A percentile compares a stretch with the other conserved stretches of the same genome.
Conservation (phyloP, 164 flowering plant genomes). For the Aristolochia contorta region DNA sequence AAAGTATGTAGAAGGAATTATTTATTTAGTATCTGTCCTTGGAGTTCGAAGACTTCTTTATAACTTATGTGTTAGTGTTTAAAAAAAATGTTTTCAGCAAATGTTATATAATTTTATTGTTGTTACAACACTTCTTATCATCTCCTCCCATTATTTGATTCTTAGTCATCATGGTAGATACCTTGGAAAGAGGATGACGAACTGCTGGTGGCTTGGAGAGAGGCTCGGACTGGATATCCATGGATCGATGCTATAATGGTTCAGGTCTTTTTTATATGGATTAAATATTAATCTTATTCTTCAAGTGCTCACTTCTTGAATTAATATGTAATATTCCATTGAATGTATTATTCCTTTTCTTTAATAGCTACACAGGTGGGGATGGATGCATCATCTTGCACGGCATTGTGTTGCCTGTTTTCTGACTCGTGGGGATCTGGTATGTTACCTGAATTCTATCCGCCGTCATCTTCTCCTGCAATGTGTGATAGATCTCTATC, state of each 20-base stretch:
- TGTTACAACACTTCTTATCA: no score
- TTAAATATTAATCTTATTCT: background rate
- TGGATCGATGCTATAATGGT: conserved; percentile 99
- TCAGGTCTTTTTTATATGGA: conserved; percentile 45
- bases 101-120: no score
- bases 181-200: conserved; percentile 72
- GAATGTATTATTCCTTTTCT: conserved; percentile 8
- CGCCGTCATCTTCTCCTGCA: background rate
- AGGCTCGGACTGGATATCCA: conserved; percentile 87
- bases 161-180: conserved; percentile 31
- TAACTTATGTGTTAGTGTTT: no score
- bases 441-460: conserved; percentile 15
- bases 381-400: conserved; percentile 99
- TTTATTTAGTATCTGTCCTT: no score
- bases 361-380: conserved; percentile 76
- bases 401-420: conserved; percentile 96
- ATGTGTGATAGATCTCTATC: background rate
- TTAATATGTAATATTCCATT: background rate
- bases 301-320: background rate
- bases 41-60: no score
- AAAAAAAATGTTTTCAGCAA: no score
- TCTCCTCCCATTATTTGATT: background rate
- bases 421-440: conserved; percentile 96
- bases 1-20: no score
- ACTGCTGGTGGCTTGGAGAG: conserved; percentile 83